Evolutionary conservation across 345 rosid genomes (phyloP).

Genomic region (Eutrema yunnanense): DNA sequence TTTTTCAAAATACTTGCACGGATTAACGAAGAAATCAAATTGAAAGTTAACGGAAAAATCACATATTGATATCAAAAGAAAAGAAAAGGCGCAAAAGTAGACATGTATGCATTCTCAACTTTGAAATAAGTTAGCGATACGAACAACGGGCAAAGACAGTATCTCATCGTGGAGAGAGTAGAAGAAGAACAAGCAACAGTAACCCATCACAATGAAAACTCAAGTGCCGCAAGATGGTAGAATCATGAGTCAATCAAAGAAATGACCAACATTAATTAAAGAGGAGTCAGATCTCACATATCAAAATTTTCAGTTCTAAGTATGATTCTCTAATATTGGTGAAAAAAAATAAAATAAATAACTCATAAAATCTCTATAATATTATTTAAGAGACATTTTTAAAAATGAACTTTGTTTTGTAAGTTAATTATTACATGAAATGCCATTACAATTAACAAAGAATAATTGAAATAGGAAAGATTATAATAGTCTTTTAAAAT

Average conservation of each 20-base stretch:
- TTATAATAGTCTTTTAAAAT: no score
- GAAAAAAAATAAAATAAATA: no score
- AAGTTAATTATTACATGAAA: no score
- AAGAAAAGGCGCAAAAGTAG: not conserved
- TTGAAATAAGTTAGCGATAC: not conserved
- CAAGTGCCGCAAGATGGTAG: not conserved
- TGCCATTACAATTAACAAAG: no score
- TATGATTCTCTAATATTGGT: no score
- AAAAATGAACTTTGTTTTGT: no score
- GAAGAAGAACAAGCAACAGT: conserved; percentile 11
- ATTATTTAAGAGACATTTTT: no score
- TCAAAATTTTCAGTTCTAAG: not conserved
- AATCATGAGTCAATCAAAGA: not conserved
- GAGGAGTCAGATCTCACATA: not conserved
- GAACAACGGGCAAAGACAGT: conserved; percentile 22
- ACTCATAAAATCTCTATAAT: no score
- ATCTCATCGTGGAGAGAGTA: conserved; percentile 3
- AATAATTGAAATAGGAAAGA: no score
- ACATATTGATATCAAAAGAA: not conserved
- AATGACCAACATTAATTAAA: not conserved
- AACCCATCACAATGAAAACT: not conserved
- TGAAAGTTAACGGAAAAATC: not conserved
- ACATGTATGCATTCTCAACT: conserved; percentile 3
- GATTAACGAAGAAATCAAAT: not conserved
- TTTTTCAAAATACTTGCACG: not conserved